Percentiles rank a stretch among this genome's conserved stretches.
Conservation (phyloP, 164 flowering plant genomes). For the Litsea cubeba region DNA sequence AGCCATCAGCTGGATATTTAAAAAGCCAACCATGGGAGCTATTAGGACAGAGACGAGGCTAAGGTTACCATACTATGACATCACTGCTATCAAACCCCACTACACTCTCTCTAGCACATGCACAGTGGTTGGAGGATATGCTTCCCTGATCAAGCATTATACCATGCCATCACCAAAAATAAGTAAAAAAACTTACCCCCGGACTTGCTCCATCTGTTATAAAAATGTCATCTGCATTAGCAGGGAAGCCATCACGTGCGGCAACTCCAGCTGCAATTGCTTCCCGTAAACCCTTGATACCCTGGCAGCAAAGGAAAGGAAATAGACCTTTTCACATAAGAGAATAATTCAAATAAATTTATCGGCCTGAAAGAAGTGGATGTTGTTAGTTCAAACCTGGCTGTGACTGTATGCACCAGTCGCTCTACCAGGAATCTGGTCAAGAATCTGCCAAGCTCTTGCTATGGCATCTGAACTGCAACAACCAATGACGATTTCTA, state of each 20-base stretch:
- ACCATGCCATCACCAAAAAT: not conserved
- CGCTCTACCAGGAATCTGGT: conserved; percentile 94
- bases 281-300: conserved; percentile 90
- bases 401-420: conserved; percentile 99
- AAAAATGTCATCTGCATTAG: conserved; percentile 88
- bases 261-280: conserved; percentile 92
- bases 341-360: not conserved
- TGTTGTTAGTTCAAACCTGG: conserved; percentile 45
- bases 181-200: conserved; percentile 43
- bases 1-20: too few relatives aligned
- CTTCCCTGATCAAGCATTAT: not conserved
- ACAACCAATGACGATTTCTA: not conserved
- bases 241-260: conserved; percentile 93
- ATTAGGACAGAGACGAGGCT: too few relatives aligned
- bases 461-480: conserved; percentile 83
- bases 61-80: too few relatives aligned
- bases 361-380: not conserved
- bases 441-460: conserved; percentile 85
- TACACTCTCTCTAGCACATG: too few relatives aligned
- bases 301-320: conserved; percentile 35
- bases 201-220: conserved; percentile 99
- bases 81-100: too few relatives aligned
- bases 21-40: too few relatives aligned
- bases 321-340: not conserved
- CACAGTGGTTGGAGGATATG: too few relatives aligned